These are phyloP conservation scores for Mimosa bimucronata DNA, from an alignment of 306 rosid genomes.

Conservation along the genomic window DNA sequence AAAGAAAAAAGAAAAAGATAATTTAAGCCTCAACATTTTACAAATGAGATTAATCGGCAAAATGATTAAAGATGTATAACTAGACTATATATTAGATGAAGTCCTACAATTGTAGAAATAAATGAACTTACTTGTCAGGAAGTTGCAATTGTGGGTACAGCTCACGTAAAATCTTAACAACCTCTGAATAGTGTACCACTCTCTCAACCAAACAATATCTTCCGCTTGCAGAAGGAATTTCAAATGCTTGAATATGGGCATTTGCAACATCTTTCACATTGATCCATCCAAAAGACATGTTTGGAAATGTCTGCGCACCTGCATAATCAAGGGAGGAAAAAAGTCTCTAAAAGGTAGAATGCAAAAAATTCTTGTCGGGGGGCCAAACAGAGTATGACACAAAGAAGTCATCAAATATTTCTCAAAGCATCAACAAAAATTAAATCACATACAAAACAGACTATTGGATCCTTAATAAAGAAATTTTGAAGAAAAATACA, in stretches of 20 bases:
- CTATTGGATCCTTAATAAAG: not conserved
- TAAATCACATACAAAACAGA: not conserved
- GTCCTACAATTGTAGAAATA: not conserved
- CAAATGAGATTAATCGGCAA: not conserved
- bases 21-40: not conserved
- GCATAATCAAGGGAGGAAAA: constrained; percentile 27
- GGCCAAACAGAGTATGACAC: not conserved
- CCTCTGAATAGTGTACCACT: constrained; percentile 55
- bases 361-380: not conserved
- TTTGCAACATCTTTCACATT: constrained; percentile 79
- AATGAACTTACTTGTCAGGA: constrained; percentile 60
- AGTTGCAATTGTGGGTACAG: constrained; percentile 58
- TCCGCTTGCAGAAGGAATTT: constrained; percentile 72
- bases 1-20: not conserved
- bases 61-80: not conserved
- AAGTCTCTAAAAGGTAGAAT: not conserved
- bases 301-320: constrained; percentile 65
- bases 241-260: constrained; percentile 75
- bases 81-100: not conserved
- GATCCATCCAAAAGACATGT: constrained; percentile 59
- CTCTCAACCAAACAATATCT: constrained; percentile 69
- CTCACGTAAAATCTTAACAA: constrained; percentile 48
- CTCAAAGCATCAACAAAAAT: not conserved
- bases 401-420: not conserved
- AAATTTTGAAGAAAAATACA: not conserved